phyloP scores from a whole-genome alignment of 2,329 filamentous ascomycete genomes.

The Aaosphaeria pasadenensis region DNA sequence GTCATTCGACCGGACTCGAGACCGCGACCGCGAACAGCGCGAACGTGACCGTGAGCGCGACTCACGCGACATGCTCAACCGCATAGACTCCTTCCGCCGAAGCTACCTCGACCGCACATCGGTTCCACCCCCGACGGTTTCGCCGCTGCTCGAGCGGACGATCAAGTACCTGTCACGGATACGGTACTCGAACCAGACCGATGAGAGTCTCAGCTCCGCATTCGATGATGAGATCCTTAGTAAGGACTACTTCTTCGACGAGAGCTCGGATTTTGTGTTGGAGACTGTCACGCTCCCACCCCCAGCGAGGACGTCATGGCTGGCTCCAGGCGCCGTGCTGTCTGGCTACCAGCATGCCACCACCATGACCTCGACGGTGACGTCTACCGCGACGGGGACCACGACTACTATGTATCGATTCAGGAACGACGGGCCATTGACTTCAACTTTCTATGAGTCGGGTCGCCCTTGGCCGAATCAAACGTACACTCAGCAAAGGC shows the following conservation, averaged over 20 bases:
- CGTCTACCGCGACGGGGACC: slow-evolving; percentile 4
- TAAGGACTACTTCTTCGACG: slow-evolving; percentile 52
- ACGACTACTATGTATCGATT: slow-evolving; percentile 23
- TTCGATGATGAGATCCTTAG: slow-evolving; percentile 53
- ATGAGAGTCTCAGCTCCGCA: slow-evolving; percentile 54
- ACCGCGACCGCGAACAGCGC: slow-evolving; percentile 10
- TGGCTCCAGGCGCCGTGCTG: slow-evolving; percentile 60
- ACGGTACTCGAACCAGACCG: slow-evolving; percentile 51
- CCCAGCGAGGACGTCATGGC: slow-evolving; percentile 58
- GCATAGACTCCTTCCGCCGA: slow-evolving; percentile 24
- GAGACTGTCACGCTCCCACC: slow-evolving; percentile 51
- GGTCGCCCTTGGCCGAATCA: slow-evolving; percentile 39
- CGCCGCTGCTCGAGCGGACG: slow-evolving; percentile 52
- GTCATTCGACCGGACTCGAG: slow-evolving; percentile 12
- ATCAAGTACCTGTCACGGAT: slow-evolving; percentile 61
- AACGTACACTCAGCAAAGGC: slow-evolving; percentile 25
- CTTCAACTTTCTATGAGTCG: slow-evolving; percentile 23
- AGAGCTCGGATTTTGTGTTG: slow-evolving; percentile 57
- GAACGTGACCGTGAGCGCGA: slow-evolving; percentile 14
- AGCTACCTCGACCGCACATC: slow-evolving; percentile 25
- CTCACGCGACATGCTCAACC: slow-evolving; percentile 12
- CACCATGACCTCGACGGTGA: slow-evolving; percentile 26
- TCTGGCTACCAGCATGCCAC: slow-evolving; percentile 60
- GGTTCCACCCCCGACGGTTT: slow-evolving; percentile 16
- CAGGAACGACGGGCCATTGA: slow-evolving; percentile 18